Evolutionary conservation across 805 yeast genomes (phyloP).

Genomic region (Yarrowia sp.): DNA sequence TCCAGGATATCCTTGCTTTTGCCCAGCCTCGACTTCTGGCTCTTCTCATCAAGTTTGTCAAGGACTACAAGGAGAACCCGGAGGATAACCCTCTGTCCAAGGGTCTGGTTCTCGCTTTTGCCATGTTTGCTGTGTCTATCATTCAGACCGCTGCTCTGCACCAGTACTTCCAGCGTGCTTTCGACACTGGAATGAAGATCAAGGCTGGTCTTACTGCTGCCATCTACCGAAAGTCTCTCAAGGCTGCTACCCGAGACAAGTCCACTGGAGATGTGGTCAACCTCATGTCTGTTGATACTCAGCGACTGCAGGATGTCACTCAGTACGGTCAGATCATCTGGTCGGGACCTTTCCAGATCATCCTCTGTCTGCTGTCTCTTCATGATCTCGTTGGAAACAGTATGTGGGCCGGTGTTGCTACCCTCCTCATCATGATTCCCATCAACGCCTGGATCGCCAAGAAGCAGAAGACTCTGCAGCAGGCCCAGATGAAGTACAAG

Average conservation of each 20-base stretch:
- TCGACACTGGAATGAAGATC: slow-evolving; percentile 60
- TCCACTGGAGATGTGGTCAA: slow-evolving; percentile 82
- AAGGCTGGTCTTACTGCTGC: slow-evolving; percentile 66
- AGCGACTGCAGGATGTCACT: slow-evolving; percentile 60
- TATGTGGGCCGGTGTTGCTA: slow-evolving; percentile 92
- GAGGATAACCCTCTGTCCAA: slow-evolving; percentile 44
- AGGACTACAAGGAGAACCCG: slow-evolving; percentile 42
- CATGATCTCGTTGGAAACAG: slow-evolving; percentile 69
- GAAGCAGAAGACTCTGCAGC: slow-evolving; percentile 58
- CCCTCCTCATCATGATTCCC: slow-evolving; percentile 73
- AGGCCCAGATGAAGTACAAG: slow-evolving; percentile 82
- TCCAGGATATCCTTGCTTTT: slow-evolving; percentile 78
- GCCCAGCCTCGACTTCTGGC: slow-evolving; percentile 83
- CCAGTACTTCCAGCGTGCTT: slow-evolving; percentile 55
- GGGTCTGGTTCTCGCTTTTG: slow-evolving; percentile 62
- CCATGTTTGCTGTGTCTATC: slow-evolving; percentile 62
- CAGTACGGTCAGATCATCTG: slow-evolving; percentile 79
- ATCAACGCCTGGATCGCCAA: slow-evolving; percentile 53
- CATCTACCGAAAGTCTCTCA: slow-evolving; percentile 63
- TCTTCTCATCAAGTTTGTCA: slow-evolving; percentile 59
- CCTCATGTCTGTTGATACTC: slow-evolving; percentile 71
- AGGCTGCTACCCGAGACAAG: slow-evolving; percentile 52
- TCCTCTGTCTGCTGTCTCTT: slow-evolving; percentile 71
- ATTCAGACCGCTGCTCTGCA: slow-evolving; percentile 62
- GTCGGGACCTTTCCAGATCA: slow-evolving; percentile 92